Base-by-base conservation (phyloP, 768 basidiomycete species). In the Lanmaoa rubissima region DNA sequence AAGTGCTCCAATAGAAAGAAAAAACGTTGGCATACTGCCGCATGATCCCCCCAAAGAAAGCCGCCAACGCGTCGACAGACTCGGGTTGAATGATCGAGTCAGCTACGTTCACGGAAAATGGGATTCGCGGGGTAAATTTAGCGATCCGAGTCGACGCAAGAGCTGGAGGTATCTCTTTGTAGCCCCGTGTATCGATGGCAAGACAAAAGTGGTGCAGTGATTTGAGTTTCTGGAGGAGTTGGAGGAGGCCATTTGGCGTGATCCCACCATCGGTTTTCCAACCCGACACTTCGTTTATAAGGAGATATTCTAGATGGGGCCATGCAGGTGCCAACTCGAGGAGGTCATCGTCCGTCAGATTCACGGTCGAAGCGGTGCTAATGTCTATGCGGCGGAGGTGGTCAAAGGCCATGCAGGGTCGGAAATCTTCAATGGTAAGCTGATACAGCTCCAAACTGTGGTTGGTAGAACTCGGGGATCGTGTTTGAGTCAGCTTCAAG, bases 201-300 rank as follows among this genome's bases (percentile, higher is more conserved):
- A 63, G 46, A 40, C 57, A 51, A 32, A 64, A 40, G n/a, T 31
- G 21, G 4, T 17, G 53, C 3, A 63, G 35, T 2, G 39, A 43
- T 21, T 24, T 13, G 31, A 61, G 59, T 14, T 19, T 39, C 36
- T 53, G 48, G 17, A 68, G 54, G 28, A 67, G 53, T 2, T 21
- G 58, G 12, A 56, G 35, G n/a, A 67, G 61, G 16, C 66, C 63
- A 10, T 32, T 32, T 5, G 60, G 65, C 0, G 66, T 65, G 40
- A 67, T 48, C 14, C 63, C 66, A 10, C 51, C 43, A 14, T 46
- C 45, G 21, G 52, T 44, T 14, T 52, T 53, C 63, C 65, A 68
- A 16, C 66, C 66, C 54, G 55, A 65, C 12, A 60, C 54, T 40
- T 55, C 49, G 28, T 68, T 67, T 11, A 67, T 55, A 50, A 54